These are phyloP conservation scores for Picea sitchensis DNA, from an alignment of 75 land plant genomes.

Conservation along the genomic window DNA sequence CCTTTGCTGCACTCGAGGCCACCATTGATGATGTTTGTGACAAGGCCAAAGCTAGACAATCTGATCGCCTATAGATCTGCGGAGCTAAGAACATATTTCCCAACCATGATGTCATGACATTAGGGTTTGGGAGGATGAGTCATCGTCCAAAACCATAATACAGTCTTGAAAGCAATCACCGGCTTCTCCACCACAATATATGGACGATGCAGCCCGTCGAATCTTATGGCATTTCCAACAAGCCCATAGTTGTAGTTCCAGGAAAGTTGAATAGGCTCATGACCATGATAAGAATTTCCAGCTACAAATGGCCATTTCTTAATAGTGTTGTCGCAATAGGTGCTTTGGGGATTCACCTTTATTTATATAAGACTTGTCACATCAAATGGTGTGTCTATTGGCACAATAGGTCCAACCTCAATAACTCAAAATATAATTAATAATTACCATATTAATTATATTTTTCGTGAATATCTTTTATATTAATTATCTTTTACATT, in stretches of 20 bases:
- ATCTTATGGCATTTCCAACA: constrained; percentile 49
- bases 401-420: neutral
- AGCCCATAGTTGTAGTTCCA: constrained; percentile 22
- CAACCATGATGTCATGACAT: constrained; percentile 76
- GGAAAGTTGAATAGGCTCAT: neutral
- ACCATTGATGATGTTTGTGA: constrained; percentile 80
- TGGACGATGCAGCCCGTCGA: constrained; percentile 40
- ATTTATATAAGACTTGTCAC: too few species aligned
- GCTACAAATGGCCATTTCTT: constrained; percentile 56
- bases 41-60: constrained; percentile 56
- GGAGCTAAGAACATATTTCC: constrained; percentile 33
- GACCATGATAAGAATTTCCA: constrained; percentile 60
- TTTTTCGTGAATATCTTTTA: too few species aligned
- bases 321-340: constrained; percentile 51
- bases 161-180: constrained; percentile 56
- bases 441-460: too few species aligned
- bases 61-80: constrained; percentile 45
- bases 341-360: constrained; percentile 10
- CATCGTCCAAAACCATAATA: constrained; percentile 85
- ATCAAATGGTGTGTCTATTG: too few species aligned
- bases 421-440: too few species aligned
- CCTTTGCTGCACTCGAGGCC: constrained; percentile 61
- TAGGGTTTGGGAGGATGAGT: constrained; percentile 49
- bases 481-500: too few species aligned
- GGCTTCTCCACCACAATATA: constrained; percentile 26